Evolutionary conservation across 805 yeast genomes (phyloP).

Genomic region (Sungouiozyma ichnusensis): DNA sequence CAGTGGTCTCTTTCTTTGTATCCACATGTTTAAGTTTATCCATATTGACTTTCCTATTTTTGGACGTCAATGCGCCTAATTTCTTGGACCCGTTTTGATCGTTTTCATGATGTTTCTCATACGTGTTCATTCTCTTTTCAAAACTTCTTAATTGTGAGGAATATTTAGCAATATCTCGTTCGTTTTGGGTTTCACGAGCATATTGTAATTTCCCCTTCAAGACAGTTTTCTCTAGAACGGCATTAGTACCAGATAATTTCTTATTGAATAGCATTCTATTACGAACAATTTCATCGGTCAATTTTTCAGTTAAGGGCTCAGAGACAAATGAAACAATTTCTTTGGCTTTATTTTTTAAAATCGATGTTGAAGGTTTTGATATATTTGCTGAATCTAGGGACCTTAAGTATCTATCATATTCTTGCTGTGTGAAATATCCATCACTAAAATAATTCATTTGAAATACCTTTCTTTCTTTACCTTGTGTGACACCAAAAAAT

Average conservation of each 20-base stretch:
- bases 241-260: conserved; percentile 52
- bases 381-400: conserved; percentile 48
- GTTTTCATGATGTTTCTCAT: conserved; percentile 31
- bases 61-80: conserved; percentile 65
- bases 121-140: conserved; percentile 29
- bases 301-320: conserved; percentile 57
- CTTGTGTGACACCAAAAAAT: conserved; percentile 71
- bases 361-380: conserved; percentile 46
- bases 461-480: conserved; percentile 60
- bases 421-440: conserved; percentile 56
- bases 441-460: conserved; percentile 78
- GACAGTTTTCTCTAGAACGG: conserved; percentile 64
- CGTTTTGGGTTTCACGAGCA: conserved; percentile 52
- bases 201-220: conserved; percentile 65
- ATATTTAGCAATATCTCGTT: conserved; percentile 35
- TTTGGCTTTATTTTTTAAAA: conserved; percentile 51
- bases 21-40: conserved; percentile 74
- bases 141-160: conserved; percentile 38
- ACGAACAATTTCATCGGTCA: conserved; percentile 69
- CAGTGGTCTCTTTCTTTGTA: conserved; percentile 36
- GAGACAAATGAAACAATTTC: conserved; percentile 54
- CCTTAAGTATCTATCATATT: conserved; percentile 57
- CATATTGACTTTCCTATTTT: conserved; percentile 76
- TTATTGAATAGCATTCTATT: conserved; percentile 56
- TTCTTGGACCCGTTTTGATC: conserved; percentile 34